These are phyloP conservation scores for Prillingera fragicola DNA, from an alignment of 1,284 basidiomycete genomes.

Conservation along the genomic window DNA sequence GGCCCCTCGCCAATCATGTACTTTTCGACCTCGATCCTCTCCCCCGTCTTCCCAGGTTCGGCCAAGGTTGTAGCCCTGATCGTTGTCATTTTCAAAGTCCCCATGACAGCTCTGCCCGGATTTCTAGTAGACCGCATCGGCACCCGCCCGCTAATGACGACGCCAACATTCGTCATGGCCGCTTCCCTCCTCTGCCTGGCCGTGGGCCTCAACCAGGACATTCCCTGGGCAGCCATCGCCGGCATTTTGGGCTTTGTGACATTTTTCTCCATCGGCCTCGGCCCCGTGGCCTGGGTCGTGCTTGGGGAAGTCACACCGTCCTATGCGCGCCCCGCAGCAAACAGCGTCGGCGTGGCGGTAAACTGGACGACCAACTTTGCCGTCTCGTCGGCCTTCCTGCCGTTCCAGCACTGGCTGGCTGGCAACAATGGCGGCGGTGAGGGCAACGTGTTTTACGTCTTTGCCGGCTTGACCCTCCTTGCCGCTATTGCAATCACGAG, in stretches of 20 bases:
- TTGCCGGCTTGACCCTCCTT: slow-evolving; percentile 22
- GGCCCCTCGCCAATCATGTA: slow-evolving; percentile 37
- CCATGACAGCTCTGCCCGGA: slow-evolving; percentile 49
- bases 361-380: slow-evolving; percentile 39
- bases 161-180: slow-evolving; percentile 27
- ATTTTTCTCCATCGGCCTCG: slow-evolving; percentile 35
- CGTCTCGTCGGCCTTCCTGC: slow-evolving; percentile 34
- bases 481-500: slow-evolving; percentile 3
- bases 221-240: slow-evolving; percentile 16
- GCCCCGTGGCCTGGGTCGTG: slow-evolving; percentile 43
- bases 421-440: slow-evolving; percentile 18
- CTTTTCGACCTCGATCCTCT: slow-evolving; percentile 46
- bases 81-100: slow-evolving; percentile 44
- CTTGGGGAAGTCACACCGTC: slow-evolving; percentile 36
- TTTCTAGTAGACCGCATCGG: slow-evolving; percentile 44
- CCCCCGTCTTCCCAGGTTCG: slow-evolving; percentile 37
- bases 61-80: slow-evolving; percentile 39
- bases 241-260: slow-evolving; percentile 33
- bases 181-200: slow-evolving; percentile 25
- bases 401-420: slow-evolving; percentile 30
- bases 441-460: slow-evolving; percentile 39
- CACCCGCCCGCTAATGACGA: slow-evolving; percentile 24
- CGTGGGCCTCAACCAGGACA: slow-evolving; percentile 29
- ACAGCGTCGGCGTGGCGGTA: slow-evolving; percentile 32
- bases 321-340: slow-evolving; percentile 32